Conservation (phyloP, 2,329 filamentous ascomycete genomes). For the Microsporum audouinii region DNA sequence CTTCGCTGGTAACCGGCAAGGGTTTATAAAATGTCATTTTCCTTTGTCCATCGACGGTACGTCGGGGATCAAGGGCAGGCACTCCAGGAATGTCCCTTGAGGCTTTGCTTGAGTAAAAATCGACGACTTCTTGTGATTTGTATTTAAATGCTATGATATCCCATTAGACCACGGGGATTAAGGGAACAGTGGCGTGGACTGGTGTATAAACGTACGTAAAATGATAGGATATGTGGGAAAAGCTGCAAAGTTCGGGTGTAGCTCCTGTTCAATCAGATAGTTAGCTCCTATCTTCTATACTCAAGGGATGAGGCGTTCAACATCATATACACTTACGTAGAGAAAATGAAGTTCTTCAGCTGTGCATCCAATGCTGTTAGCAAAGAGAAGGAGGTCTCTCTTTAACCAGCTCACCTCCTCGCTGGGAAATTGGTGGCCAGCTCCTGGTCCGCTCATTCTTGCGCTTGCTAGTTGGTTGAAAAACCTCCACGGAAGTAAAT, state of each 20-base stretch:
- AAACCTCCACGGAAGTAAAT: background rate
- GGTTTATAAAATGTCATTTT: conserved; percentile 65
- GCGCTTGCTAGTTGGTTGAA: background rate
- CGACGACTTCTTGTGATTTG: conserved; percentile 61
- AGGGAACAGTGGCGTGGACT: background rate
- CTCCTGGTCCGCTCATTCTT: conserved; percentile 42
- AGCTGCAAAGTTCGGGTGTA: conserved; percentile 72
- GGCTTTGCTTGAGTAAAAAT: conserved; percentile 66
- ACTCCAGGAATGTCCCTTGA: conserved; percentile 59
- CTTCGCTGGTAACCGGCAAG: conserved; percentile 59
- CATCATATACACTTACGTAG: conserved; percentile 50
- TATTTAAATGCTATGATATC: conserved; percentile 57
- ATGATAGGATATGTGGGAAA: conserved; percentile 84
- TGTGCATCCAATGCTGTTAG: conserved; percentile 74
- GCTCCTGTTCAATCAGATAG: conserved; percentile 39
- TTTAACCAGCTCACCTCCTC: conserved; percentile 73
- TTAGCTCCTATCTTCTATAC: background rate
- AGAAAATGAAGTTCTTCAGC: conserved; percentile 86
- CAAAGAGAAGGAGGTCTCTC: conserved; percentile 80
- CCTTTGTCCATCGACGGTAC: conserved; percentile 75
- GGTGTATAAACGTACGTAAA: conserved; percentile 46
- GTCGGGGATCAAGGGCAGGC: conserved; percentile 61
- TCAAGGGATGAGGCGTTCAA: background rate
- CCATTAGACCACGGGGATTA: conserved; percentile 8
- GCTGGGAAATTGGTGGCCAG: conserved; percentile 68